phyloP scores from a whole-genome alignment of 148 eudicot genomes.

The Amaranthus cruentus region DNA sequence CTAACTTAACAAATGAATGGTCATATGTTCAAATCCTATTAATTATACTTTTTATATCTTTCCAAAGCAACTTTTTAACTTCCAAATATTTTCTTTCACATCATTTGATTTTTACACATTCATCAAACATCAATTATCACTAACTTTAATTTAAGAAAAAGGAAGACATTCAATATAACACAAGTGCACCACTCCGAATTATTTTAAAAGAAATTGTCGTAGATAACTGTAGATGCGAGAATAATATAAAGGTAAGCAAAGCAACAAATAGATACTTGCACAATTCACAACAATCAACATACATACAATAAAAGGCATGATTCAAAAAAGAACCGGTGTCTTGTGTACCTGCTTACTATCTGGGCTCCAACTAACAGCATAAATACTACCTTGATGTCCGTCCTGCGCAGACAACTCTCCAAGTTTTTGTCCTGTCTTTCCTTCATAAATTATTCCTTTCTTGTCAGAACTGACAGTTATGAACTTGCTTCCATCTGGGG shows the following conservation, averaged over 20 bases:
- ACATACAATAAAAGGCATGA: conserved; percentile 2
- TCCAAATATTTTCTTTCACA: too few relatives aligned
- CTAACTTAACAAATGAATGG: too few relatives aligned
- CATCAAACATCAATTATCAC: too few relatives aligned
- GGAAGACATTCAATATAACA: neutral
- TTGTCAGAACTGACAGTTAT: conserved; percentile 93
- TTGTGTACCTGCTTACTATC: conserved; percentile 69
- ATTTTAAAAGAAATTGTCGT: too few relatives aligned
- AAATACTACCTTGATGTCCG: conserved; percentile 90
- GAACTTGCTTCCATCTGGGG: conserved; percentile 89
- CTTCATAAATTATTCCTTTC: conserved; percentile 78
- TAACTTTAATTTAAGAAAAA: neutral
- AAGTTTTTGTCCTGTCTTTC: conserved; percentile 73
- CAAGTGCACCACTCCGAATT: too few relatives aligned
- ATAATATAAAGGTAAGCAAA: neutral
- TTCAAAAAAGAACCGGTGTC: neutral
- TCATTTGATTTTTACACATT: too few relatives aligned
- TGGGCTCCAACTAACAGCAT: conserved; percentile 95
- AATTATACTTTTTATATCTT: too few relatives aligned
- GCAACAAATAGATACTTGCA: conserved; percentile 2
- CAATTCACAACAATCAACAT: neutral
- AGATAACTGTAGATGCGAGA: too few relatives aligned
- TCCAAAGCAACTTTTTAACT: too few relatives aligned
- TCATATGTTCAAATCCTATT: too few relatives aligned
- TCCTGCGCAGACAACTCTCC: conserved; percentile 82